Base-by-base conservation (phyloP, 805 yeast genomes). In the Teunomyces funiuensis region DNA sequence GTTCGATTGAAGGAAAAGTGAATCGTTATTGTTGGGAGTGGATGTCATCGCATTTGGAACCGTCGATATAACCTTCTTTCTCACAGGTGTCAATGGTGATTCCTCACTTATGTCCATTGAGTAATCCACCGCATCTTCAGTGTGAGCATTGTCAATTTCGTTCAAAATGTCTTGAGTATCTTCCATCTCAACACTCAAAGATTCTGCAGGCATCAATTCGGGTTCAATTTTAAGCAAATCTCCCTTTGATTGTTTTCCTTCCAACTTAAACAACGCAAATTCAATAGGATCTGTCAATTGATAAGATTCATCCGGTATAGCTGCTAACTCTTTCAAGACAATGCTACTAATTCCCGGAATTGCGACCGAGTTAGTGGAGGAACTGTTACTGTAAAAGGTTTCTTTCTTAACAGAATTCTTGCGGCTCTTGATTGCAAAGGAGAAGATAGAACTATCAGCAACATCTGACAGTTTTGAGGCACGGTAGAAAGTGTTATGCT, bases 291-390 rank as follows among this genome's bases (percentile, higher is more conserved):
- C 86, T 13, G 74, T 79, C 20, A 73, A 77, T 28, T 67, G 71
- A 30, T 76, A 66, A 0, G 82, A 73, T 36, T 84, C 89, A 58
- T 91, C 97, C 0, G 97, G 91, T 38, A 90, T 80, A 5, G 85
- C 85, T 1, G 95, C 95, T 36, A 89, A 72, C 53, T 83, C 88
- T 30, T 68, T 66, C 36, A 71, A 55, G 4, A 66, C 69, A 45
- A 55, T 60, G 41, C 54, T 66, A 50, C 71, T 68, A 14, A 71
- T 69, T 2, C 75, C 76, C 1, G 84, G 85, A 34, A 85, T 80
- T 2, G 81, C 83, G 3, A 74, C 76, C 3, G 51, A 40, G 38
- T 51, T 47, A 11, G 47, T 46, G 3, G 47, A 47, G 2, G 48
- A 41, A 19, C 34, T 40, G 9, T 41, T 46, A 36, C 49, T 45